Percentiles rank a stretch among this genome's conserved stretches.
These are phyloP conservation scores for Podospora anserina DNA, from an alignment of 495 filamentous ascomycete genomes.

Conservation along the genomic window DNA sequence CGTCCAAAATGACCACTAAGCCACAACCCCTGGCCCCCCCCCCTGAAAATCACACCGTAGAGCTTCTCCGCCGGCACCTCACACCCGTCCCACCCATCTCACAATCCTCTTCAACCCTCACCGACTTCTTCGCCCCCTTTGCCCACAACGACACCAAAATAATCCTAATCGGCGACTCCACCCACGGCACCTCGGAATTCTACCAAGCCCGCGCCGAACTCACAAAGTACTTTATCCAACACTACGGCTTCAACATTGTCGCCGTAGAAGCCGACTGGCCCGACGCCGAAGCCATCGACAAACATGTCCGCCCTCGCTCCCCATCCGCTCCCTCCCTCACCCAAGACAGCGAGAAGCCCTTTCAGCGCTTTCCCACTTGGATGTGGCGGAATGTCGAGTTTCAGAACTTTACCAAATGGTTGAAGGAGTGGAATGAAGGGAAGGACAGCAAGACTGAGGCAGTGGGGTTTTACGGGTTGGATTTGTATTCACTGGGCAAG, in stretches of 20 bases:
- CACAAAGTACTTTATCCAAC: slow-evolving; percentile 50
- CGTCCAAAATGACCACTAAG: slow-evolving; percentile 11
- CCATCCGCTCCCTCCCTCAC: slow-evolving; percentile 24
- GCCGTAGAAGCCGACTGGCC: slow-evolving; percentile 61
- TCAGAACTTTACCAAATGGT: slow-evolving; percentile 57
- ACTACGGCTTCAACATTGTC: slow-evolving; percentile 56
- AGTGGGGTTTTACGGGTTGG: slow-evolving; percentile 54
- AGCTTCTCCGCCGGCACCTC: slow-evolving; percentile 13
- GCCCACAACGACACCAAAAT: slow-evolving; percentile 29
- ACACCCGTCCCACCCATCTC: slow-evolving; percentile 12
- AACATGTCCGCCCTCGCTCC: slow-evolving; percentile 49
- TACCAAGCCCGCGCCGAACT: slow-evolving; percentile 55
- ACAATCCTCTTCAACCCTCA: slow-evolving; percentile 3
- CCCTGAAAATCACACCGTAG: slow-evolving; percentile 9
- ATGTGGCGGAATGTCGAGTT: slow-evolving; percentile 61
- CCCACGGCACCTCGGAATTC: slow-evolving; percentile 60
- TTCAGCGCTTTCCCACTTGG: slow-evolving; percentile 58
- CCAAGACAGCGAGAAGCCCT: slow-evolving; percentile 38
- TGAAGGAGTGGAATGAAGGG: slow-evolving; percentile 45
- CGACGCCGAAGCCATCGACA: slow-evolving; percentile 54
- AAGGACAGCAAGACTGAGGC: slow-evolving; percentile 32
- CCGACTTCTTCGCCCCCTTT: slow-evolving; percentile 1
- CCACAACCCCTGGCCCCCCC: neutral
- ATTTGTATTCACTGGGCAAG: slow-evolving; percentile 54
- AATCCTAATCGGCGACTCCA: slow-evolving; percentile 55